Conservation (phyloP, 352 stramenopile species). For the Phytophthora syringae region DNA sequence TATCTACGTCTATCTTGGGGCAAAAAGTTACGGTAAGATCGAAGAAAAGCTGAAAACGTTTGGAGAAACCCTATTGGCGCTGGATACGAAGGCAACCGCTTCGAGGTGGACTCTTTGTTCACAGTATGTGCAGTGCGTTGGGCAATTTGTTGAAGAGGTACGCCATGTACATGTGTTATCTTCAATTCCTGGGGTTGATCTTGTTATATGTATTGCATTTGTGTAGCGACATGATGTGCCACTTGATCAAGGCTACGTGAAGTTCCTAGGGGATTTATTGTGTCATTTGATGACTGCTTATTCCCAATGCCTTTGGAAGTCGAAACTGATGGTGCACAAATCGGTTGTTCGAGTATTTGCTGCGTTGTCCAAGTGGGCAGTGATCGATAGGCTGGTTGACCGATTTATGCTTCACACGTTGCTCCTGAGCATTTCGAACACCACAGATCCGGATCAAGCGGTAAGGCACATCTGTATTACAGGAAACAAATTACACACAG, state of each 20-base stretch:
- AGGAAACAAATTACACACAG: not conserved
- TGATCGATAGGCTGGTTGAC: conserved; percentile 50
- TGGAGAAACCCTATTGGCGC: conserved; percentile 70
- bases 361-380: conserved; percentile 44
- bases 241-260: conserved; percentile 57
- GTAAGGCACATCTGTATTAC: conserved; percentile 29
- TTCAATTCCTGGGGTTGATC: not conserved
- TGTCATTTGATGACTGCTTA: conserved; percentile 72
- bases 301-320: conserved; percentile 66
- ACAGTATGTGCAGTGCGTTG: conserved; percentile 64
- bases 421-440: conserved; percentile 72
- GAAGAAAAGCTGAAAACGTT: conserved; percentile 71
- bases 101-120: conserved; percentile 67
- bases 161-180: conserved; percentile 7
- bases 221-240: conserved; percentile 28
- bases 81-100: conserved; percentile 54
- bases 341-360: conserved; percentile 52
- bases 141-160: conserved; percentile 63
- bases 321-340: conserved; percentile 62
- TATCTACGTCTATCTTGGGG: conserved; percentile 60
- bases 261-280: conserved; percentile 61
- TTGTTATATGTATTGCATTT: conserved; percentile 20
- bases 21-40: conserved; percentile 64
- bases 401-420: conserved; percentile 66
- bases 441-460: conserved; percentile 51